Evolutionary conservation across 352 stramenopile species (phyloP).

Genomic region (Pythium monospermum): DNA sequence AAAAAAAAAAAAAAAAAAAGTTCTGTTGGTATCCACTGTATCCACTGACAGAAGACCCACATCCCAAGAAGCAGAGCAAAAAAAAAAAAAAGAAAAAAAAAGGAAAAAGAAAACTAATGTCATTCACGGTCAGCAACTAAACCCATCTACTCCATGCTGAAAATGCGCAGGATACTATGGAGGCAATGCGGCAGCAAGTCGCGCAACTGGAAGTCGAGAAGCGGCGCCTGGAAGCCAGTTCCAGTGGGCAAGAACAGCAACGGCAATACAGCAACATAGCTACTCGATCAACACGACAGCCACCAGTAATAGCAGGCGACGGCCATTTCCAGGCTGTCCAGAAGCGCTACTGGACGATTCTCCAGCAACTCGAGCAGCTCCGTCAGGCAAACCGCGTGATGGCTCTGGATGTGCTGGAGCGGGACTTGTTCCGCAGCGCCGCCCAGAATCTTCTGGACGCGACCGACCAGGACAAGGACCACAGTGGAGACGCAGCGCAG

Average conservation of each 20-base stretch:
- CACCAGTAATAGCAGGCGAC: no score
- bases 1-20: no score
- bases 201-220: slow-evolving; percentile 44
- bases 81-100: not conserved
- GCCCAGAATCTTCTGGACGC: slow-evolving; percentile 55
- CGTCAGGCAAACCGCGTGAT: slow-evolving; percentile 42
- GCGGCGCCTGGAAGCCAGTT: slow-evolving; percentile 23
- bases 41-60: not conserved
- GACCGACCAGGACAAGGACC: slow-evolving; percentile 15
- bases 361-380: slow-evolving; percentile 41
- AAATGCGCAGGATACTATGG: slow-evolving; percentile 34
- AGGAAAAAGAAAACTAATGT: not conserved
- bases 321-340: slow-evolving; percentile 1
- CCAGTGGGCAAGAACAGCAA: not conserved
- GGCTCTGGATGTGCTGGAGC: slow-evolving; percentile 29
- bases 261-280: not conserved
- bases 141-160: not conserved
- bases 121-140: no score
- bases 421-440: slow-evolving; percentile 45
- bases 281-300: no score
- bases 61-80: not conserved
- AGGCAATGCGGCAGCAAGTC: slow-evolving; percentile 40
- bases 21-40: no score
- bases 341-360: slow-evolving; percentile 37
- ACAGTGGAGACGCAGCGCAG: not conserved